phyloP scores from a whole-genome alignment of 176 grass and related monocot genomes.

The Leersia perrieri region DNA sequence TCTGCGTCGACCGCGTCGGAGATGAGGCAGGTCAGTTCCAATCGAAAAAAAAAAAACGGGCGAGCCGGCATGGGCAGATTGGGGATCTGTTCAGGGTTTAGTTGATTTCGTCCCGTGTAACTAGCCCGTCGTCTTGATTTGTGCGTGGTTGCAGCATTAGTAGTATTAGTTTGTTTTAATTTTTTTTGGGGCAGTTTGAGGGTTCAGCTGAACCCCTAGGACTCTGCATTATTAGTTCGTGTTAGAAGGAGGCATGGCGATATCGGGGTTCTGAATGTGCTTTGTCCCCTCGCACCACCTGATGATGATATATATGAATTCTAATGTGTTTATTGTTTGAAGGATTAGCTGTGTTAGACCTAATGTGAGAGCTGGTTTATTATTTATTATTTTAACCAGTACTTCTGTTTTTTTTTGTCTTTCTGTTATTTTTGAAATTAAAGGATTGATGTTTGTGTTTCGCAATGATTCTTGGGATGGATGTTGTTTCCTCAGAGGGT shows the following conservation, averaged over 20 bases:
- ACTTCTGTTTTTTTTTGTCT: not conserved
- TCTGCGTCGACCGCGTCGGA: not conserved
- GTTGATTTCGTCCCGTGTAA: not conserved
- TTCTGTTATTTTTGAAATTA: not conserved
- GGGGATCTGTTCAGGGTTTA: not conserved
- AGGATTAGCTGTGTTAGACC: not conserved
- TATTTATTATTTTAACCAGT: not conserved
- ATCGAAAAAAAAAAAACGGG: not conserved
- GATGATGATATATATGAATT: not conserved
- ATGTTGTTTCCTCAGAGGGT: not conserved
- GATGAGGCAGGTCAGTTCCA: not conserved
- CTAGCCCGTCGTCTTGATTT: not conserved
- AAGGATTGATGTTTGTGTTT: not conserved
- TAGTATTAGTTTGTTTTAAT: too few relatives aligned
- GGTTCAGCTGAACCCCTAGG: not conserved
- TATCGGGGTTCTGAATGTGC: not conserved
- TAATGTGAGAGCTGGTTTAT: not conserved
- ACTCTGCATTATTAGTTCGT: not conserved
- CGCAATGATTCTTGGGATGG: not conserved
- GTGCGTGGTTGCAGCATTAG: not conserved
- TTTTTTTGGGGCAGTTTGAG: too few relatives aligned
- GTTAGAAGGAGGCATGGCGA: slow-evolving; percentile 1
- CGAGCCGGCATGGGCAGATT: not conserved
- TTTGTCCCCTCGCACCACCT: not conserved
- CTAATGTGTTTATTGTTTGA: not conserved